A percentile compares a stretch with the other conserved stretches of the same genome.
These are phyloP conservation scores for Gleditsia sinensis DNA, from an alignment of 306 rosid genomes.

Conservation along the genomic window DNA sequence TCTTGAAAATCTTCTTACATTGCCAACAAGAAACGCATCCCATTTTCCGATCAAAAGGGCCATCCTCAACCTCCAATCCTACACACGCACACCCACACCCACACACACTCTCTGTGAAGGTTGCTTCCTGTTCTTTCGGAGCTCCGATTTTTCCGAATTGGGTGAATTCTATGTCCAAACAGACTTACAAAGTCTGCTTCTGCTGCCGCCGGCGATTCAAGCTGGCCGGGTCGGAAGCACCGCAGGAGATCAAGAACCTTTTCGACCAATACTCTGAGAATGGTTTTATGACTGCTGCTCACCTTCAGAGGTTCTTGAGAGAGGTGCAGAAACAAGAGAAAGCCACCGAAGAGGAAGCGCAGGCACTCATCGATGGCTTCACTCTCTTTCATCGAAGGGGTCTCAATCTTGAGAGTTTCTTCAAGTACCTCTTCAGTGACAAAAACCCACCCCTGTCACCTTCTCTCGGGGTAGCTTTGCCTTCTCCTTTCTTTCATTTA, in stretches of 20 bases:
- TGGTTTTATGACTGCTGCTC: constrained; percentile 61
- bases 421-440: constrained; percentile 70
- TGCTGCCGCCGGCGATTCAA: constrained; percentile 82
- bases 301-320: constrained; percentile 59
- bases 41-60: background rate
- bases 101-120: background rate
- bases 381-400: constrained; percentile 69
- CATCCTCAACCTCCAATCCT: background rate
- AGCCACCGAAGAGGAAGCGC: constrained; percentile 56
- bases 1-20: background rate
- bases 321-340: constrained; percentile 68
- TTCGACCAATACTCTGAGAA: constrained; percentile 64
- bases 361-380: constrained; percentile 56
- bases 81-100: background rate
- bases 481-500: background rate
- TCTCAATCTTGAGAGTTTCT: constrained; percentile 72
- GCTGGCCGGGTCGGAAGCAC: constrained; percentile 63
- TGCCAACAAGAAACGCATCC: constrained; percentile 38
- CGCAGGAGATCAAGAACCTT: constrained; percentile 55
- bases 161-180: constrained; percentile 54
- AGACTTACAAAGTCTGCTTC: constrained; percentile 82
- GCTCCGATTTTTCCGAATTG: background rate
- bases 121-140: background rate
- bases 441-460: constrained; percentile 57
- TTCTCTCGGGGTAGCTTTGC: constrained; percentile 47